Evolutionary conservation across 495 filamentous ascomycete species (phyloP).

Genomic region (Aspergillus nanangensis): DNA sequence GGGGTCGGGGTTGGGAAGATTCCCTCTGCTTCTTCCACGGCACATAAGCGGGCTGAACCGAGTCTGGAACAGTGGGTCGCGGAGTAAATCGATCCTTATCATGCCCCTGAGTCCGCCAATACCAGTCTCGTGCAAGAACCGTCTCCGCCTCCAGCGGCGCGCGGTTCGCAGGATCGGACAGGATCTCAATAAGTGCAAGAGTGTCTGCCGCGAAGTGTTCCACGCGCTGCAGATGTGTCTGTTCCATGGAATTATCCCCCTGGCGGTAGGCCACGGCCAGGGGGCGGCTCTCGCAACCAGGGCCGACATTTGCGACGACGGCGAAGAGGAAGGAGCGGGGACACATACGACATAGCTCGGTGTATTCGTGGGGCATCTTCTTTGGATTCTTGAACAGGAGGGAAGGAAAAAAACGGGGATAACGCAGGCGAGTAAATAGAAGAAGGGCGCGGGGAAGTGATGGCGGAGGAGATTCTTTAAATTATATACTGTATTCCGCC

Average conservation of each 20-base stretch:
- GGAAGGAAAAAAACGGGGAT: neutral
- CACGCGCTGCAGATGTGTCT: neutral
- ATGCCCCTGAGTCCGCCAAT: conserved; percentile 11
- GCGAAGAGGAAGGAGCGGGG: too few relatives aligned
- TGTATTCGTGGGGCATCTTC: too few relatives aligned
- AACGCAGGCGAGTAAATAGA: too few relatives aligned
- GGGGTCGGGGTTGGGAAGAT: conserved; percentile 5
- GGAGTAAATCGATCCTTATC: neutral
- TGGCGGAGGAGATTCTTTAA: neutral
- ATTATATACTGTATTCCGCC: neutral
- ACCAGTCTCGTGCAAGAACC: conserved; percentile 12
- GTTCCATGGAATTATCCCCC: neutral
- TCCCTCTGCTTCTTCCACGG: neutral
- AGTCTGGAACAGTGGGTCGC: conserved; percentile 13
- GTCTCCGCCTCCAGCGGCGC: too few relatives aligned
- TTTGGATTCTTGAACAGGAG: too few relatives aligned
- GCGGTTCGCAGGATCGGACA: too few relatives aligned
- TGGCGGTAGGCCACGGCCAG: conserved; percentile 19
- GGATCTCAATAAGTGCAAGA: too few relatives aligned
- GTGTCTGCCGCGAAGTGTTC: too few relatives aligned
- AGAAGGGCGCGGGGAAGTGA: neutral
- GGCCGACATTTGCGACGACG: conserved; percentile 17
- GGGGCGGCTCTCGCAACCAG: conserved; percentile 9
- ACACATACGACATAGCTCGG: too few relatives aligned
- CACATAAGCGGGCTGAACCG: conserved; percentile 12